These are phyloP conservation scores for Antrodiella citrinella DNA, from an alignment of 768 basidiomycete species.

Conservation along the genomic window DNA sequence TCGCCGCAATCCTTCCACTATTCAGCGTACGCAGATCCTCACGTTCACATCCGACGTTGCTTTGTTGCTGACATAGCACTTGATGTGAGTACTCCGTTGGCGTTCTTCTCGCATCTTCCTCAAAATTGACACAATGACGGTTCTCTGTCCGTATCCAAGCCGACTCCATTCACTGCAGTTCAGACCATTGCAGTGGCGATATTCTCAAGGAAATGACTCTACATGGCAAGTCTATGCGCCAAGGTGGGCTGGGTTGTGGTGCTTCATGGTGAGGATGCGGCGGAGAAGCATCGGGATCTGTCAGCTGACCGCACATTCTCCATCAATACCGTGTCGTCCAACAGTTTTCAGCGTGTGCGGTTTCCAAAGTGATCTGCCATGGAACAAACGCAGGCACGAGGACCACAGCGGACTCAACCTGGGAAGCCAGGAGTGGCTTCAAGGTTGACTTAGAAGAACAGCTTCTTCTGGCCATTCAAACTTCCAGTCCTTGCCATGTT, in stretches of 20 bases:
- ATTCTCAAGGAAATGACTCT: too few relatives aligned
- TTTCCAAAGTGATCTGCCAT: background rate
- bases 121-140: too few relatives aligned
- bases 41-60: too few relatives aligned
- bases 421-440: background rate
- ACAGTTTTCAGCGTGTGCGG: background rate
- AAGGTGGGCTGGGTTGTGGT: background rate
- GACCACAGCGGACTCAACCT: background rate
- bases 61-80: too few relatives aligned
- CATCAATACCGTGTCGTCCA: background rate
- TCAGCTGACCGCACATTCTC: background rate
- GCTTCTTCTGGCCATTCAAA: background rate
- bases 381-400: background rate
- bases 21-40: too few relatives aligned
- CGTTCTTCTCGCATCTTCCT: too few relatives aligned
- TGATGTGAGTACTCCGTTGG: too few relatives aligned
- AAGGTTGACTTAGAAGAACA: background rate
- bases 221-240: background rate
- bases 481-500: background rate
- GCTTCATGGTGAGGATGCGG: background rate
- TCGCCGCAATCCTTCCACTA: too few relatives aligned
- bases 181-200: too few relatives aligned
- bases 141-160: too few relatives aligned
- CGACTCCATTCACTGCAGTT: too few relatives aligned
- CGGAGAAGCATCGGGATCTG: background rate